Evolutionary conservation across 2,329 filamentous ascomycete genomes (phyloP).

Genomic region (Aspergillus sp.): DNA sequence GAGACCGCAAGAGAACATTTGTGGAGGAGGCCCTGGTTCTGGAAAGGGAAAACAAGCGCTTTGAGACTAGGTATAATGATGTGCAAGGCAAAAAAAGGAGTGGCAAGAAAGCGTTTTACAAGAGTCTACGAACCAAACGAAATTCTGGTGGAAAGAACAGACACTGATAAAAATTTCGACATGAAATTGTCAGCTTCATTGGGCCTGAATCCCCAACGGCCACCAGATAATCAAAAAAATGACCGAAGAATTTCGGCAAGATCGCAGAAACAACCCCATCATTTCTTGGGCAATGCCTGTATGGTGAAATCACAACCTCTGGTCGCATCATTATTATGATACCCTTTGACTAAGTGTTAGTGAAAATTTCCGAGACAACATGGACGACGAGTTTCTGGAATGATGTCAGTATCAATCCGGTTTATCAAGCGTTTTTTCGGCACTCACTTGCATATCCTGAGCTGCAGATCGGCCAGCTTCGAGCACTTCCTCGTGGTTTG

Average conservation of each 20-base stretch:
- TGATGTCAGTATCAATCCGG: slow-evolving; percentile 19
- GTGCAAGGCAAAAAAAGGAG: slow-evolving; percentile 81
- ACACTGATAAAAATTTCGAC: not conserved
- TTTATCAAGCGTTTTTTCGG: not conserved
- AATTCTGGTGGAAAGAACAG: slow-evolving; percentile 24
- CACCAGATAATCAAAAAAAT: not conserved
- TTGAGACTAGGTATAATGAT: slow-evolving; percentile 83
- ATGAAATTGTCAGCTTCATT: not conserved
- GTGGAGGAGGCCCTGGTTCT: slow-evolving; percentile 77
- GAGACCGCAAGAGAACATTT: slow-evolving; percentile 82
- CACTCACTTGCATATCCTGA: slow-evolving; percentile 61
- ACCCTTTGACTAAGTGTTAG: slow-evolving; percentile 7
- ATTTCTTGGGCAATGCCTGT: not conserved
- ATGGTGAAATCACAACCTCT: not conserved
- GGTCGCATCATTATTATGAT: not conserved
- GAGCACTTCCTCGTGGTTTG: slow-evolving; percentile 65
- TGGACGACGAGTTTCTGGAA: slow-evolving; percentile 38
- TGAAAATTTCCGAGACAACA: slow-evolving; percentile 31
- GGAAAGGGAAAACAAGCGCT: slow-evolving; percentile 66
- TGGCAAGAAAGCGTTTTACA: slow-evolving; percentile 88
- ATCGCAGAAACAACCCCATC: not conserved
- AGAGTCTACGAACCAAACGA: slow-evolving; percentile 67
- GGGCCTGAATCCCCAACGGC: not conserved
- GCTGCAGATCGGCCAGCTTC: slow-evolving; percentile 61
- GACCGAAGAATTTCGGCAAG: not conserved